phyloP scores from a whole-genome alignment of 495 filamentous ascomycete genomes.

The Aspergillus campestris region DNA sequence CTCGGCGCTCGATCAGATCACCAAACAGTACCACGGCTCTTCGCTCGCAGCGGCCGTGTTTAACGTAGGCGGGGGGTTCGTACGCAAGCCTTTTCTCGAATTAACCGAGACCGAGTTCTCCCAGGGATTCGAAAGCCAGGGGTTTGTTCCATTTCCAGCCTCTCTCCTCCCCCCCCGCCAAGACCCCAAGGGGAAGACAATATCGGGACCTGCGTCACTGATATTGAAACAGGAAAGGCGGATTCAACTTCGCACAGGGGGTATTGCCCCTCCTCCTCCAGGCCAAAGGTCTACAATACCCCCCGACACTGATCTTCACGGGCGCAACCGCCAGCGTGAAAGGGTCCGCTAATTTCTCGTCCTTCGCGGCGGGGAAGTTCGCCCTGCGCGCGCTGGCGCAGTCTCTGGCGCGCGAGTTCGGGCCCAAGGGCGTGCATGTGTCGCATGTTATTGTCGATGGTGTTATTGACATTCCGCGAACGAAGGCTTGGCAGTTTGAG shows the following conservation, averaged over 20 bases:
- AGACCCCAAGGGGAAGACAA: too few relatives aligned
- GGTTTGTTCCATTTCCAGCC: slow-evolving; percentile 38
- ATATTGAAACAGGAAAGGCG: slow-evolving; percentile 47
- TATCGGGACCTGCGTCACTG: neutral
- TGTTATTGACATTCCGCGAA: slow-evolving; percentile 75
- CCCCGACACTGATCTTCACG: slow-evolving; percentile 79
- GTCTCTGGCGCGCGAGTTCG: slow-evolving; percentile 78
- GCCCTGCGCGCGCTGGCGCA: slow-evolving; percentile 70
- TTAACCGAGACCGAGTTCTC: slow-evolving; percentile 56
- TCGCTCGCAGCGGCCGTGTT: slow-evolving; percentile 70
- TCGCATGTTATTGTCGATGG: slow-evolving; percentile 81
- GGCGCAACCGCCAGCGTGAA: slow-evolving; percentile 75
- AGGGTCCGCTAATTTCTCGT: slow-evolving; percentile 59
- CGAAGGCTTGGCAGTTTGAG: slow-evolving; percentile 51
- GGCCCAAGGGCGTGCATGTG: slow-evolving; percentile 82
- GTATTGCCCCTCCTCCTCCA: slow-evolving; percentile 64
- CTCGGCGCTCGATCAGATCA: slow-evolving; percentile 59
- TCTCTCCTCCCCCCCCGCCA: neutral
- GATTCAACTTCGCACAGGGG: slow-evolving; percentile 69
- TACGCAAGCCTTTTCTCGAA: slow-evolving; percentile 76
- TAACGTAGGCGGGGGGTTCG: slow-evolving; percentile 65
- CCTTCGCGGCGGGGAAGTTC: slow-evolving; percentile 75
- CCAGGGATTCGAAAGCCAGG: slow-evolving; percentile 46
- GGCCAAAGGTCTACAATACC: slow-evolving; percentile 45
- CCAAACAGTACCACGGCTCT: slow-evolving; percentile 38